Evolutionary conservation across 257 asterid species (phyloP), one percentile per base, ranked within the genome.

Genomic region (Leonotis leonurus): DNA sequence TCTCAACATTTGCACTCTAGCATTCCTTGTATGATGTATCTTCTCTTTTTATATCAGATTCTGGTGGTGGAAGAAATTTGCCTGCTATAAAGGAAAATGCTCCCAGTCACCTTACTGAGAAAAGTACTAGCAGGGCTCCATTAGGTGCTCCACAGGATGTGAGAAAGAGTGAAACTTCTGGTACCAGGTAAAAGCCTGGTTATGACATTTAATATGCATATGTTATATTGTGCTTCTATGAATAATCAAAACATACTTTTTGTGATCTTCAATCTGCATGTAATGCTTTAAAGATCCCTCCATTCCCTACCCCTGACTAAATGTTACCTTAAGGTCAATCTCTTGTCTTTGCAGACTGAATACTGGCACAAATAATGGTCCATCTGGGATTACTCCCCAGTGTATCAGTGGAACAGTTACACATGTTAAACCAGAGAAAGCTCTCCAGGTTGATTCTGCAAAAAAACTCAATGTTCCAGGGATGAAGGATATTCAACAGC

Each of bases 61-160:
- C 78, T 55, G 85, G 76, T 61, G 85, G 84, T 75, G 95, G 94
- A 65, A 85, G 79, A 81, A 75, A 66, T 68, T 71, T 58, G 13
- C 70, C 76, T 78, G 56, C 75, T 43, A 64, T 67, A 25, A 85
- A 82, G 78, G 93, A 78, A 69, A 83, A 62, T 60, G 73, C 70
- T 32, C 18, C 70, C 21, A 54, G 67, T 58, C 82, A 71, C 65
- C 70, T 53, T 69, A 20, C 67, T 39, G 95, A 81, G 66, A 85
- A 80, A 75, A 73, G 76, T 48, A 64, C 69, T 69, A 49, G 58
- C 71, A 50, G 70, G 70, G 73, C 71, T 64, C 75, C 73, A 27
- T 69, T 69, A 48, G 56, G 75, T 72, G 54, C 72, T 60, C 64
- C 81, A 50, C 80, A 60, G 62, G 94, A 83, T 56, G 69, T 62